A percentile compares a stretch with the other conserved stretches of the same genome.
Conservation (phyloP, 257 asterid genomes). For the Fraxinus pennsylvanica region DNA sequence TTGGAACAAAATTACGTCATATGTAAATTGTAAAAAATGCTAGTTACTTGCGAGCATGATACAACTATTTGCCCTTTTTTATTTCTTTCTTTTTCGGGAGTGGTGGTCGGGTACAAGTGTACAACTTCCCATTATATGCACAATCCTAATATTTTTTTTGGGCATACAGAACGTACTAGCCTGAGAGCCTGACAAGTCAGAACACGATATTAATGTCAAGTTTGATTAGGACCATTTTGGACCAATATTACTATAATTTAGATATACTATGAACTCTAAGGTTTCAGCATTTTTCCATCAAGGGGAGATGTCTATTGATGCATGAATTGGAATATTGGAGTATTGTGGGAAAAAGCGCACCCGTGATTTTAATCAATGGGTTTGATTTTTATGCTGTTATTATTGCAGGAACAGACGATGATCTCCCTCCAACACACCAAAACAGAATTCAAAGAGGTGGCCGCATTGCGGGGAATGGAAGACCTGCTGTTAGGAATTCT, state of each 20-base stretch:
- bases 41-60: background rate
- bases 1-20: background rate
- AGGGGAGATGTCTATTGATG: constrained; percentile 14
- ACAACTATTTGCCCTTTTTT: background rate
- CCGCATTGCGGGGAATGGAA: constrained; percentile 73
- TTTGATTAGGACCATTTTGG: background rate
- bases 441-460: constrained; percentile 88
- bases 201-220: background rate
- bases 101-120: background rate
- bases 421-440: constrained; percentile 89
- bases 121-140: background rate
- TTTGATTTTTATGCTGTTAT: constrained; percentile 11
- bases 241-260: background rate
- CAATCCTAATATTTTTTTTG: background rate
- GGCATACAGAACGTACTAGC: background rate
- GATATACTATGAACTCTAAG: background rate
- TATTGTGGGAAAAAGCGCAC: background rate
- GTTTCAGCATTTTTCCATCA: background rate
- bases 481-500: constrained; percentile 63
- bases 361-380: background rate
- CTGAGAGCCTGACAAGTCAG: background rate
- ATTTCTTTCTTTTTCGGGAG: background rate
- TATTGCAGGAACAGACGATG: constrained; percentile 88
- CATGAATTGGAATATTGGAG: constrained; percentile 2
- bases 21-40: background rate